Base-by-base conservation (phyloP, 148 eudicot species). In the Cornus suecica region DNA sequence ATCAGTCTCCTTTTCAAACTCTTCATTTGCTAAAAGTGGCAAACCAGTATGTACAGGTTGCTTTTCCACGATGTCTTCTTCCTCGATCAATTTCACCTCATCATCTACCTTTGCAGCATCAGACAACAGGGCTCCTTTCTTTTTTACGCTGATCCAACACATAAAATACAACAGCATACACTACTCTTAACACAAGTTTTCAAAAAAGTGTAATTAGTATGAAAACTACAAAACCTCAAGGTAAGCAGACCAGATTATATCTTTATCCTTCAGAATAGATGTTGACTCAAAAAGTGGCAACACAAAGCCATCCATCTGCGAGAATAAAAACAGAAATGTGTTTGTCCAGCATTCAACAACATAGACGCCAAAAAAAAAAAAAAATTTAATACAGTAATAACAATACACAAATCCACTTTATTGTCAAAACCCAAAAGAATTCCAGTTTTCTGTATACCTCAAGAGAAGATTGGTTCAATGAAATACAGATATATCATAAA, bases 261-360 rank as follows among this genome's bases (percentile, higher is more conserved):
- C 99, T 65, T 87, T 86, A 74, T 93, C 97, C 80, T 88, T 90
- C 76, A 95, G 81, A 73, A 95, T 85, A 71, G 74, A 18, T 68
- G 88, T 88, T 6, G 94, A 87, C 84, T 90, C 93, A 80, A 87
- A 93, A 8, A 88, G 88, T 65, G 99, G 99, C 82, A 95, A 83
- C 74, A 87, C 91, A 86, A 86, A 95, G 78, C 88, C 97, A 72
- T 91, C 92, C 91, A 90, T 87, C 97, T 95, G 90, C 89, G 81
- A 79, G 48, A 76, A 64, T 80, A 66, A 5, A 68, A 18, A 56
- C 37, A 74, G 20, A 29, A 37, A 62, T 16, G 70, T 25, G 61
- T 26, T 80, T 48, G 81, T 58, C 9, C 65, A 45, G 28, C 65
- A 42, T 34, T 3, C 8, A 29, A 34, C 42, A 37, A 45, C 8